Conservation (phyloP, 2,329 filamentous ascomycete genomes). For the Dothidotthia symphoricarpi region DNA sequence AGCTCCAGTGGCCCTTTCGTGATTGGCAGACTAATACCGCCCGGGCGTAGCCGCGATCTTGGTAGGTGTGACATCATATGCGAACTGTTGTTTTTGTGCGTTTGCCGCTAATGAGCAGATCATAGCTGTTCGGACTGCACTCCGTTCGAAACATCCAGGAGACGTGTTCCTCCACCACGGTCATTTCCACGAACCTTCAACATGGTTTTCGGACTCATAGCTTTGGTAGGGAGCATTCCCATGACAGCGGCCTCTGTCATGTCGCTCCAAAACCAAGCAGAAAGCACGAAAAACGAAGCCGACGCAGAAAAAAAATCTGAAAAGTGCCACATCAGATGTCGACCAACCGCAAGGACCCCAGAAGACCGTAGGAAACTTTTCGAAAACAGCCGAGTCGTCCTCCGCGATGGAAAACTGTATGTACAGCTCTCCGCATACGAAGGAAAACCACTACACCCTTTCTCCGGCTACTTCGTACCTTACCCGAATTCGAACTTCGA, state of each 20-base stretch:
- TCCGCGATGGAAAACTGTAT: slow-evolving; percentile 18
- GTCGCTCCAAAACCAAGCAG: slow-evolving; percentile 19
- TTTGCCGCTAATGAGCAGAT: no score
- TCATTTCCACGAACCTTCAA: background rate
- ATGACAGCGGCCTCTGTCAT: slow-evolving; percentile 21
- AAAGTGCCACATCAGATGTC: slow-evolving; percentile 21
- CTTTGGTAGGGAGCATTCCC: slow-evolving; percentile 17
- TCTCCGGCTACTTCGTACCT: slow-evolving; percentile 50
- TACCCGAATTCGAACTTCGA: slow-evolving; percentile 48
- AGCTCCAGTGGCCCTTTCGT: no score
- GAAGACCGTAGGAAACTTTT: slow-evolving; percentile 20
- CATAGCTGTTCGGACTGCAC: no score
- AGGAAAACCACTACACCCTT: slow-evolving; percentile 39
- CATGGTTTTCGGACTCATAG: slow-evolving; percentile 17
- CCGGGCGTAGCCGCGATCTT: no score
- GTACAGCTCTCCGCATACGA: slow-evolving; percentile 21
- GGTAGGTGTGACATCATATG: no score
- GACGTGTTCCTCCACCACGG: no score
- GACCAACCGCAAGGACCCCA: slow-evolving; percentile 15
- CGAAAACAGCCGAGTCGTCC: slow-evolving; percentile 13
- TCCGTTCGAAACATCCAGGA: no score
- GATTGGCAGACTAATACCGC: no score
- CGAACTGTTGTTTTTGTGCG: no score
- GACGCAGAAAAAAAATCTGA: slow-evolving; percentile 18
- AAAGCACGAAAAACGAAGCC: slow-evolving; percentile 15